These are phyloP conservation scores for Aspergillus sp. DNA, from an alignment of 2,329 filamentous ascomycete genomes.

Conservation along the genomic window DNA sequence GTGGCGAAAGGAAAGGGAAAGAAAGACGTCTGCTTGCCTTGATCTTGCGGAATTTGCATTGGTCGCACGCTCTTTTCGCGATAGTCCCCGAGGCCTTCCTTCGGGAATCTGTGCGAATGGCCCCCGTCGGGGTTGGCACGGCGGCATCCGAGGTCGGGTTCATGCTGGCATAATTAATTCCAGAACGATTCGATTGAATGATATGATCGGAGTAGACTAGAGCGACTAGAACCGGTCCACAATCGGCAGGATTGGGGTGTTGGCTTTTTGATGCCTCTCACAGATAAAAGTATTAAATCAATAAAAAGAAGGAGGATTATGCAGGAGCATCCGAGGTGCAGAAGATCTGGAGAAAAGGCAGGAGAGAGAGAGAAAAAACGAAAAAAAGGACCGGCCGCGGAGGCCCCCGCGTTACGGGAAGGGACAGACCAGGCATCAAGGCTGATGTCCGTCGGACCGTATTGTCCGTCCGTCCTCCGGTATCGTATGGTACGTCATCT, in stretches of 20 bases:
- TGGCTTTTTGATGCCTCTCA: no score
- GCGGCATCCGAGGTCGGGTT: slow-evolving; percentile 21
- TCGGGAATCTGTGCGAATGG: slow-evolving; percentile 25
- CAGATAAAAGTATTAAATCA: no score
- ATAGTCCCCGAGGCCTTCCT: slow-evolving; percentile 23
- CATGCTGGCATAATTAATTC: slow-evolving; percentile 25
- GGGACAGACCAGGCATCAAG: neutral
- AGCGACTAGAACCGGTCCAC: no score
- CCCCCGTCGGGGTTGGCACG: slow-evolving; percentile 19
- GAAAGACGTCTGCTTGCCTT: slow-evolving; percentile 26
- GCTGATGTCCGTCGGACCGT: neutral
- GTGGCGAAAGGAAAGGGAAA: neutral
- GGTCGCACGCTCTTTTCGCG: slow-evolving; percentile 42
- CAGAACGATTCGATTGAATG: neutral
- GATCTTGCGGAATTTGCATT: slow-evolving; percentile 42
- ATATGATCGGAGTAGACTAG: no score
- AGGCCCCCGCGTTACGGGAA: neutral
- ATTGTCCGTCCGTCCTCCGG: neutral
- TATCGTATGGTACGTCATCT: neutral
- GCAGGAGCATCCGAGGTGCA: neutral
- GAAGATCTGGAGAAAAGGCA: slow-evolving; percentile 1
- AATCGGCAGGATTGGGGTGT: no score
- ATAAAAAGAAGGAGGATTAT: neutral
- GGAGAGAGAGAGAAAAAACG: slow-evolving; percentile 5
- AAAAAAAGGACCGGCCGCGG: neutral